A percentile compares a stretch with the other conserved stretches of the same genome.
phyloP scores from a whole-genome alignment of 768 basidiomycete species.

The Collybia sp. region DNA sequence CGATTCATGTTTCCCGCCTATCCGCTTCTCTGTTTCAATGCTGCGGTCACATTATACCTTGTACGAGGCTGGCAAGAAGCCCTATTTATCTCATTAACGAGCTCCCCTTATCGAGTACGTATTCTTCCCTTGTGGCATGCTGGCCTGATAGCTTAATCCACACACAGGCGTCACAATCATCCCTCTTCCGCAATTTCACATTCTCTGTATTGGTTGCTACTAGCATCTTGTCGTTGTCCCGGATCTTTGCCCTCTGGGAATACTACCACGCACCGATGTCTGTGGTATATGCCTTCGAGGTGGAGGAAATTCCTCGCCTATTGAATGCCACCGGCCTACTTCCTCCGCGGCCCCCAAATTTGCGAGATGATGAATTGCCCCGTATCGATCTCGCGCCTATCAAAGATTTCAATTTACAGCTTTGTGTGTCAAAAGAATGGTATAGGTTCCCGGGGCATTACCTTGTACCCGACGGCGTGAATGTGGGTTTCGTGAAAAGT shows the following conservation, averaged over 20 bases:
- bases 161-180: slow-evolving; percentile 67
- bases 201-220: slow-evolving; percentile 63
- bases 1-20: slow-evolving; percentile 98
- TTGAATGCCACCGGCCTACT: slow-evolving; percentile 70
- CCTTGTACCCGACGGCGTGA: slow-evolving; percentile 77
- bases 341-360: slow-evolving; percentile 33
- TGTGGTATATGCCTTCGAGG: slow-evolving; percentile 66
- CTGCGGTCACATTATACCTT: slow-evolving; percentile 83
- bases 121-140: neutral
- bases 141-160: neutral
- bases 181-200: slow-evolving; percentile 75
- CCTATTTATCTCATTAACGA: slow-evolving; percentile 67
- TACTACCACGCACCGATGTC: slow-evolving; percentile 92
- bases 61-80: slow-evolving; percentile 84
- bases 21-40: slow-evolving; percentile 90
- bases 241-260: slow-evolving; percentile 75
- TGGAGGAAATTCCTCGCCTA: slow-evolving; percentile 73
- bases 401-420: slow-evolving; percentile 59
- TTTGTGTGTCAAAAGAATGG: slow-evolving; percentile 97
- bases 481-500: slow-evolving; percentile 87
- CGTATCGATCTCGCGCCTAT: slow-evolving; percentile 67
- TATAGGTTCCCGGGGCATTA: slow-evolving; percentile 90
- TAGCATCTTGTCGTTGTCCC: slow-evolving; percentile 67
- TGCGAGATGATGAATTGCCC: slow-evolving; percentile 35
- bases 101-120: slow-evolving; percentile 81